Evolutionary conservation across 495 filamentous ascomycete species (phyloP), one percentile per base, ranked within the genome.

Genomic region (Aspergillus avenaceus): DNA sequence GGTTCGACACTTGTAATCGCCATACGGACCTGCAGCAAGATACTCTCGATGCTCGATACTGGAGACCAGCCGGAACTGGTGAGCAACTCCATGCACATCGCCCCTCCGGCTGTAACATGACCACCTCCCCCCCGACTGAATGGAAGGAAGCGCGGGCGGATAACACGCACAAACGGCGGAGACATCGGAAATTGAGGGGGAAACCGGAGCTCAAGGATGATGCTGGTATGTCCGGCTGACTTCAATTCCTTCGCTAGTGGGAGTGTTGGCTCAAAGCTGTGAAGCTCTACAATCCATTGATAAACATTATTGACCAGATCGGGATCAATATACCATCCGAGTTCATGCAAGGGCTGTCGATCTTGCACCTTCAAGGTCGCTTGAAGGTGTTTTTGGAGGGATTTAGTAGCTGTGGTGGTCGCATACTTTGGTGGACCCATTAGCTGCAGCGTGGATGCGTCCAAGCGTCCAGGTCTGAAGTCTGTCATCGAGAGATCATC

Each of bases 231-330:
- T 0, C 72, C 70, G 14, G 66, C 71, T 0, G 55, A 44, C 59
- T 84, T 84, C 78, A 97, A 86, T 63, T 96, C 91, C 27, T 76
- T 57, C 0, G 87, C 86, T 3, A 97, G 72, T 0, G 86, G 89
- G 1, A 92, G 72, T 2, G 61, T 49, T 0, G 71, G 57, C 11
- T 90, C 84, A 58, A 97, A 96, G 41, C 83, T 87, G 64, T 97
- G 91, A 0, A 97, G 67, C 62, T 96, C 87, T 2, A 96, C 84
- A 54, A 96, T 91, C 90, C 91, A 96, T 64, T 96, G 91, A 61
- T 91, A 97, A 31, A 92, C 71, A 60, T 91, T 96, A 6, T 64
- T 68, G 48, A 84, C 66, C 9, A 74, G 61, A 11, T 72, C 68
- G 4, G 68, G 66, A 55, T 93, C 76, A 50, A 96, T 81, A 62